Percentiles rank a stretch among this genome's conserved stretches.
Evolutionary conservation across 768 basidiomycete species (phyloP).

Genomic region (Agaricus subrufescens): DNA sequence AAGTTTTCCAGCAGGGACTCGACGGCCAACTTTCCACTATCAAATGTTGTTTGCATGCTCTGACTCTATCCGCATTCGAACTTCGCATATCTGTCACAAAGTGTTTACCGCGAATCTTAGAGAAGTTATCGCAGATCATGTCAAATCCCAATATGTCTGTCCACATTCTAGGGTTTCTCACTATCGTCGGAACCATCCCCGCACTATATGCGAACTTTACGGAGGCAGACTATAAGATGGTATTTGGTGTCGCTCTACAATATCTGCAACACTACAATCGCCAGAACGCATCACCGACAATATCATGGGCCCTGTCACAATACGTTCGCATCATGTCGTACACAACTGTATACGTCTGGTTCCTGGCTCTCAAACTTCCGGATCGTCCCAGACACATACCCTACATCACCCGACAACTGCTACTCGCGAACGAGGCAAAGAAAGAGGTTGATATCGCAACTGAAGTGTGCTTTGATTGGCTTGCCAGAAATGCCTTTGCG

Average conservation of each 20-base stretch:
- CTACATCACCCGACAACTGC: slow-evolving; percentile 82
- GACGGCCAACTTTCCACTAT: slow-evolving; percentile 71
- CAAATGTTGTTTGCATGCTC: slow-evolving; percentile 85
- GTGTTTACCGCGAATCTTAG: slow-evolving; percentile 72
- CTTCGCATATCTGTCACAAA: slow-evolving; percentile 78
- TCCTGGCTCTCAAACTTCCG: slow-evolving; percentile 77
- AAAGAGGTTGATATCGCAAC: slow-evolving; percentile 79
- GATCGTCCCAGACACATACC: slow-evolving; percentile 79
- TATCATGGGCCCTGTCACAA: slow-evolving; percentile 85
- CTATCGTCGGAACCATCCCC: slow-evolving; percentile 78
- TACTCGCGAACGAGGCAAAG: slow-evolving; percentile 79
- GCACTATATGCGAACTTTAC: slow-evolving; percentile 86
- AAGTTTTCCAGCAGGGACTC: slow-evolving; percentile 66
- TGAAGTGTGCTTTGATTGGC: slow-evolving; percentile 97
- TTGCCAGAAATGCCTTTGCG: slow-evolving; percentile 90
- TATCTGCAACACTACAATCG: slow-evolving; percentile 91
- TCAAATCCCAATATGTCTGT: slow-evolving; percentile 89
- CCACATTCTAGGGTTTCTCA: slow-evolving; percentile 92
- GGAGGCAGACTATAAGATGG: slow-evolving; percentile 85
- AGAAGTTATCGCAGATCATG: slow-evolving; percentile 91
- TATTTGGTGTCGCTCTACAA: slow-evolving; percentile 90
- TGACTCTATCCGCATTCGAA: slow-evolving; percentile 86
- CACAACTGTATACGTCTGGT: slow-evolving; percentile 92
- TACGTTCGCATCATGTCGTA: slow-evolving; percentile 89
- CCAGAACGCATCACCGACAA: slow-evolving; percentile 46